Evolutionary conservation across 2,329 filamentous ascomycete genomes (phyloP), one percentile per base, ranked within the genome.

Genomic region (Phoma sp.): DNA sequence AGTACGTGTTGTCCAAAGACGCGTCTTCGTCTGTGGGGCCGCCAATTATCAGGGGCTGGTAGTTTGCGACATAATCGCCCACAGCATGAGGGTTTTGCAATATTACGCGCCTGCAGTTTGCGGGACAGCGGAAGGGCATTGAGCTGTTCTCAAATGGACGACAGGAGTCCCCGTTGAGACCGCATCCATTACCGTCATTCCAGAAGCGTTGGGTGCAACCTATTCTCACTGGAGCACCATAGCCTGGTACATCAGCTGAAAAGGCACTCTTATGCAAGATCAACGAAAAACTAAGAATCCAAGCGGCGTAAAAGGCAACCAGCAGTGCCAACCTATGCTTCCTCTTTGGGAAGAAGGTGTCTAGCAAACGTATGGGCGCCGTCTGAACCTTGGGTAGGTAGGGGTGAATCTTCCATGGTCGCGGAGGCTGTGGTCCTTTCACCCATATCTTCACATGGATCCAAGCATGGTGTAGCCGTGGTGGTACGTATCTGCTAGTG

Each of bases 51-150:
- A 86, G 69, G 7, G 76, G 78, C 36, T 76, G 76, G 62, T 86
- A 86, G 52, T 82, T 83, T 35, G 84, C 73, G 51, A 87, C 85
- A 81, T 83, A 74, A 60, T 86, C 84, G 31, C 91, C 91, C 4
- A 95, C 89, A 7, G 90, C 89, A 62, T 90, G 84, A 17, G 89
- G 88, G 63, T 92, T 90, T 33, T 90, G 77, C 2, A 90, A 80
- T 61, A 84, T 80, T 52, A 85, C 84, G 65, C 83, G 84, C 39
- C 82, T 83, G 72, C 91, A 95, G 65, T 86, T 87, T 15, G 87
- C 89, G 1, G 89, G 86, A 67, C 91, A 95, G 50, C 88, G 82
- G 70, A 95, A 95, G 0, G 89, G 81, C 64, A 92, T 87, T 0
- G 85, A 85, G 51, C 80, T 84, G 60, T 86, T 87, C 54, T 83